phyloP scores from a whole-genome alignment of 2,329 filamentous ascomycete genomes.

The Plenodomus tracheiphilus region DNA sequence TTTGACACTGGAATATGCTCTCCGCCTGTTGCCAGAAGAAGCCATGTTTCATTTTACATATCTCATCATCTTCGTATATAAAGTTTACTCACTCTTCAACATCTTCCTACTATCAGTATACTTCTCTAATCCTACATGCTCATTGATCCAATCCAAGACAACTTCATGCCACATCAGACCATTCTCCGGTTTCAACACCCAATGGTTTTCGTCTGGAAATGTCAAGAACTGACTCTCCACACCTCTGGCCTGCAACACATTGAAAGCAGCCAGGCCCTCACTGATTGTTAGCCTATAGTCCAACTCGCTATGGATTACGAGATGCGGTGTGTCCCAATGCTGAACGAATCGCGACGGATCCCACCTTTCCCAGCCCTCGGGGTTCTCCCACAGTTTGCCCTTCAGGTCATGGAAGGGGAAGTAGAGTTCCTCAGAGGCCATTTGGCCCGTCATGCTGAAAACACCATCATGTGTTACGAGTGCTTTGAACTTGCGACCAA shows the following conservation, averaged over 20 bases:
- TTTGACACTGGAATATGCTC: too few relatives aligned
- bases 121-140: conserved; percentile 57
- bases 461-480: conserved; percentile 88
- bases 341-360: conserved; percentile 60
- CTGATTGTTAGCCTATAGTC: conserved; percentile 87
- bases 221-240: conserved; percentile 78
- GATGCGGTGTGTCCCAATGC: conserved; percentile 83
- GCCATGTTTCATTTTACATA: too few relatives aligned
- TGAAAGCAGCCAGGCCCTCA: conserved; percentile 84
- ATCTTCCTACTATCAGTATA: conserved; percentile 34
- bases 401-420: conserved; percentile 54
- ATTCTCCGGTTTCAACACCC: conserved; percentile 92
- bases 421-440: conserved; percentile 57
- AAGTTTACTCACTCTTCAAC: not conserved
- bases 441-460: conserved; percentile 63
- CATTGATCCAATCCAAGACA: conserved; percentile 76
- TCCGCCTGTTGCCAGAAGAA: too few relatives aligned
- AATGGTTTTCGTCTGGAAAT: conserved; percentile 79
- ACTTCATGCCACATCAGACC: conserved; percentile 86
- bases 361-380: conserved; percentile 59
- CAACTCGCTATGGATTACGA: conserved; percentile 87
- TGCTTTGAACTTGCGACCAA: conserved; percentile 84
- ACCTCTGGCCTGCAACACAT: conserved; percentile 74
- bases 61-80: too few relatives aligned
- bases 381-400: conserved; percentile 42